These are phyloP conservation scores for Mayamaea pseudoterrestris DNA, from an alignment of 108 stramenopile species.

Conservation along the genomic window DNA sequence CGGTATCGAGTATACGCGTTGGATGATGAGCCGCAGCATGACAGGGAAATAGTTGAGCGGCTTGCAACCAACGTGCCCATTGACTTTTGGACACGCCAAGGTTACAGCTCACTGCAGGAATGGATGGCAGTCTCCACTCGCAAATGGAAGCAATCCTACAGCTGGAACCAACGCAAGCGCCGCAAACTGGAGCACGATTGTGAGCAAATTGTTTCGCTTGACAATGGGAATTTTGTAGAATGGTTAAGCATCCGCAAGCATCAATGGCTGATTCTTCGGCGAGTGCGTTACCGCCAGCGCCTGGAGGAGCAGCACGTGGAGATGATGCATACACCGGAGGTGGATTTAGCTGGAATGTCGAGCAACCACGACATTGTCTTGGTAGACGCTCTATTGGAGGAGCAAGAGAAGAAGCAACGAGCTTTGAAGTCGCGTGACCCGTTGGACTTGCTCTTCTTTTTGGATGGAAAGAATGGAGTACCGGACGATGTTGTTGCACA, in stretches of 20 bases:
- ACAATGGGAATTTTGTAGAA: constrained; percentile 21
- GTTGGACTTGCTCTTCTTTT: constrained; percentile 46
- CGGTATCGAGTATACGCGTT: constrained; percentile 24
- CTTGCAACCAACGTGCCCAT: constrained; percentile 12
- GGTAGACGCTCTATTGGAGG: constrained; percentile 60
- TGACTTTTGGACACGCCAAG: constrained; percentile 59
- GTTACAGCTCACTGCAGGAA: constrained; percentile 35
- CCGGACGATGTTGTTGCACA: constrained; percentile 61
- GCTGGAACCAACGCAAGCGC: constrained; percentile 40
- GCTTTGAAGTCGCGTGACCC: constrained; percentile 12
- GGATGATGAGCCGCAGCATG: constrained; percentile 7
- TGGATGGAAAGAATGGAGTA: constrained; percentile 38
- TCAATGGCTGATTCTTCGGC: constrained; percentile 48
- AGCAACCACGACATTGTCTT: too few relatives aligned
- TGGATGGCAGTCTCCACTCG: constrained; percentile 32
- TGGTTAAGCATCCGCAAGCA: constrained; percentile 58
- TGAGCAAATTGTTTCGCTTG: constrained; percentile 48
- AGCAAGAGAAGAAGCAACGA: constrained; percentile 26
- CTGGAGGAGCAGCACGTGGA: constrained; percentile 1
- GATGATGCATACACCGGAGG: constrained; percentile 15
- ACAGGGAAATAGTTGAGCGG: not conserved
- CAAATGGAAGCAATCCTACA: constrained; percentile 49
- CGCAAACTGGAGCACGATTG: constrained; percentile 39
- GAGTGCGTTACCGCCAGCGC: constrained; percentile 38
- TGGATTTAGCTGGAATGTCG: too few relatives aligned